Base-by-base conservation (phyloP, 1,139 yeast genomes). In the Lodderomyces margitis region DNA sequence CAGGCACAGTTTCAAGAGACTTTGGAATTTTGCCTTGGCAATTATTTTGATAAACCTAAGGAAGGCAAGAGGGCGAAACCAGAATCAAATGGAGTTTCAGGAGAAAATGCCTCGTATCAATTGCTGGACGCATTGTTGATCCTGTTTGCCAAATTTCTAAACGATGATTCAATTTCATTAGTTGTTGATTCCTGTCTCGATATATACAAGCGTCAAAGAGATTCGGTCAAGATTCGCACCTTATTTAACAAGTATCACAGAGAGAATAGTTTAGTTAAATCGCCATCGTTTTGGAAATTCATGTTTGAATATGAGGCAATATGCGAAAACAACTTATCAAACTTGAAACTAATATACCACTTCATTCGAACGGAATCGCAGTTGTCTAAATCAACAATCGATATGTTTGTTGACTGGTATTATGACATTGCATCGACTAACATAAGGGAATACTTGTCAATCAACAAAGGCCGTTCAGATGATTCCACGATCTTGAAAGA, bases 221-320 rank as follows among this genome's bases (percentile, higher is more conserved):
- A 46, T 4, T 46, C 45, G 21, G 34, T 28, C 5, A 39, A 39
- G 33, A 35, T 47, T 27, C 42, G 53, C 21, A 28, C 32, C 37
- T 61, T 73, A 33, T 70, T 78, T 48, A 68, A 71, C 45, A 56
- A 57, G 11, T 72, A 67, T 48, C 62, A 74, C 45, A 64, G 63
- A 20, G 61, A 65, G 17, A 56, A 61, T 2, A 52, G 64, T 2
- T 52, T 81, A 25, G 59, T 60, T 38, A 54, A 61, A 4, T 75
- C 80, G 2, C 57, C 59, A 3, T 55, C 67, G 17, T 83, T 81
- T 49, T 83, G 89, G 89, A 58, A 62, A 15, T 70, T 73, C 37
- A 80, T 62, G 47, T 69, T 82, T 44, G 74, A 77, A 37, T 79
- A 74, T 52, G 85, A 82, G 49, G 66, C 66, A 2, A 42, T 50